Percentiles rank a stretch among this genome's conserved stretches.
These are phyloP conservation scores for Pelargonium cotyledonis DNA, from an alignment of 441 rosid genomes.

Conservation along the genomic window DNA sequence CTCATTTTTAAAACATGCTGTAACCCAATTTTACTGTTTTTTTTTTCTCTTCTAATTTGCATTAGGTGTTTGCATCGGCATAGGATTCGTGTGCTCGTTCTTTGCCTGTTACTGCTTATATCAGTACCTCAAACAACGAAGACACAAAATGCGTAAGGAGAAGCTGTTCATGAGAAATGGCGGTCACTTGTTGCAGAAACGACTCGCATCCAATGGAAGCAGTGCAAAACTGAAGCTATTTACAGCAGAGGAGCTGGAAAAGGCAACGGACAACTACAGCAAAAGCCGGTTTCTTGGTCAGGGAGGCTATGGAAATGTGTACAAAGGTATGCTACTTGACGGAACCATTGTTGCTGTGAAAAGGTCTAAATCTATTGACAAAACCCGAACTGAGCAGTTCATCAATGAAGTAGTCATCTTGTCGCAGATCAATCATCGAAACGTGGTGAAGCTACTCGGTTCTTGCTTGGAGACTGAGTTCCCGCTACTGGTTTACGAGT, in stretches of 20 bases:
- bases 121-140: neutral
- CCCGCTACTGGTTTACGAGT: neutral
- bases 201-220: neutral
- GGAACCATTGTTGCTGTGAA: slow-evolving; percentile 1
- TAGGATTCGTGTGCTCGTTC: slow-evolving; percentile 1
- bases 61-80: slow-evolving; percentile 1
- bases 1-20: no score
- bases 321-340: neutral
- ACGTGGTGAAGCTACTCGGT: neutral
- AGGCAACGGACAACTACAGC: neutral
- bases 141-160: neutral
- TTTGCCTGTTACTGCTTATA: neutral
- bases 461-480: neutral
- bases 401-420: slow-evolving; percentile 3
- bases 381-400: slow-evolving; percentile 1
- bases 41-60: no score
- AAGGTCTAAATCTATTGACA: neutral
- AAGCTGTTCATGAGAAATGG: neutral
- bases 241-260: neutral
- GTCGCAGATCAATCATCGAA: slow-evolving; percentile 5
- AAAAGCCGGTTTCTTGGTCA: slow-evolving; percentile 8
- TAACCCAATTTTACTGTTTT: no score
- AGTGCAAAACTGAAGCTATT: neutral
- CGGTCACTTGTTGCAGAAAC: neutral
- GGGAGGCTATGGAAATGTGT: slow-evolving; percentile 6